Conservation (phyloP, 2,329 filamentous ascomycete species). For the Colletotrichum australisinense region DNA sequence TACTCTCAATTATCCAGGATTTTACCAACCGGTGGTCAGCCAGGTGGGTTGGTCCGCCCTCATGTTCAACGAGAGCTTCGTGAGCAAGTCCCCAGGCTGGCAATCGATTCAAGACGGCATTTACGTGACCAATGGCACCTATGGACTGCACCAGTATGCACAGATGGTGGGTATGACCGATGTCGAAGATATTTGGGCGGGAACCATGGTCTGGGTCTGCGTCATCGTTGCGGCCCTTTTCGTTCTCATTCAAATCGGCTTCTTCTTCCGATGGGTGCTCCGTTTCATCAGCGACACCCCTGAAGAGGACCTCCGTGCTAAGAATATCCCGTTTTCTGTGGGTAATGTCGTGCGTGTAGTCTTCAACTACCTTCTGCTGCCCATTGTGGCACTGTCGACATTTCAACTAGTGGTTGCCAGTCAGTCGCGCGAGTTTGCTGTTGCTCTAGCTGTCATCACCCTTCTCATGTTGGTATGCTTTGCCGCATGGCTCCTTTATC, state of each 20-base stretch:
- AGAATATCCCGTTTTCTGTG: constrained; percentile 89
- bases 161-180: constrained; percentile 85
- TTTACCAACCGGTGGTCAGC: constrained; percentile 91
- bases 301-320: constrained; percentile 89
- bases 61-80: constrained; percentile 93
- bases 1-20: constrained; percentile 90
- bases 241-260: constrained; percentile 79
- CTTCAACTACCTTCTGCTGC: constrained; percentile 92
- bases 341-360: constrained; percentile 86
- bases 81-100: constrained; percentile 74
- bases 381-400: constrained; percentile 86
- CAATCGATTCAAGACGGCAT: constrained; percentile 83
- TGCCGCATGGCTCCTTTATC: constrained; percentile 80
- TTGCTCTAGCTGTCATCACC: constrained; percentile 80
- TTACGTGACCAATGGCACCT: constrained; percentile 82
- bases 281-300: constrained; percentile 77
- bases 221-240: constrained; percentile 78
- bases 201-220: constrained; percentile 91
- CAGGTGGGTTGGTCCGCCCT: constrained; percentile 89
- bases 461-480: constrained; percentile 79
- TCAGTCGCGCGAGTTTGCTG: constrained; percentile 75
- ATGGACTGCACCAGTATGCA: constrained; percentile 82
- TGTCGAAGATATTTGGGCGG: constrained; percentile 87
- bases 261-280: constrained; percentile 80
- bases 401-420: constrained; percentile 88